Evolutionary conservation across 495 filamentous ascomycete species (phyloP).

Genomic region (Eremomyces bilateralis): DNA sequence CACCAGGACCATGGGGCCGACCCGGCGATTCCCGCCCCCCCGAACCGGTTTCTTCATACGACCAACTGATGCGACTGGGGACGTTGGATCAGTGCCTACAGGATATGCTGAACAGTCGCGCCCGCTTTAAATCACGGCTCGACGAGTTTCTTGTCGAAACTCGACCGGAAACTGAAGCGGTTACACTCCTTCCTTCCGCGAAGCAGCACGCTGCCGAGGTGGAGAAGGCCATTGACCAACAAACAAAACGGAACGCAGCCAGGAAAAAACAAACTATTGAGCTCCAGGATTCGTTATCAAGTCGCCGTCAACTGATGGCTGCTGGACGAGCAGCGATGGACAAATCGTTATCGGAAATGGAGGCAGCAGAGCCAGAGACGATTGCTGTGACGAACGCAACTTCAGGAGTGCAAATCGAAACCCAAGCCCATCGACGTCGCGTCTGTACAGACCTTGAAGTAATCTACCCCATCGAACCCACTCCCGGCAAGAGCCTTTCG

Average conservation of each 20-base stretch:
- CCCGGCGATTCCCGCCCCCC: constrained; percentile 16
- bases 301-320: no score
- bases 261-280: no score
- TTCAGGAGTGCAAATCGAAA: neutral
- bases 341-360: no score
- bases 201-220: constrained; percentile 29
- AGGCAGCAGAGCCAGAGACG: no score
- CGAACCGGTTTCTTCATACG: constrained; percentile 73
- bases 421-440: constrained; percentile 42
- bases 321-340: constrained; percentile 16
- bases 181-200: no score
- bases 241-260: no score
- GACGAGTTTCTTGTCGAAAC: constrained; percentile 37
- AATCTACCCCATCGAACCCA: constrained; percentile 62
- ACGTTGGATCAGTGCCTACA: constrained; percentile 85
- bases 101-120: constrained; percentile 63
- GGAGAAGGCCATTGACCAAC: no score
- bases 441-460: constrained; percentile 60
- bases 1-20: neutral
- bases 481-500: constrained; percentile 35
- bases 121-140: constrained; percentile 56
- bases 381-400: neutral
- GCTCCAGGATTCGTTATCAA: no score
- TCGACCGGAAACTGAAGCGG: constrained; percentile 41
- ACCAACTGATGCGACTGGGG: constrained; percentile 68